Percentiles rank a stretch among this genome's conserved stretches.
Evolutionary conservation across 179 eudicot species (phyloP).

Genomic region (Gypsophila paniculata): DNA sequence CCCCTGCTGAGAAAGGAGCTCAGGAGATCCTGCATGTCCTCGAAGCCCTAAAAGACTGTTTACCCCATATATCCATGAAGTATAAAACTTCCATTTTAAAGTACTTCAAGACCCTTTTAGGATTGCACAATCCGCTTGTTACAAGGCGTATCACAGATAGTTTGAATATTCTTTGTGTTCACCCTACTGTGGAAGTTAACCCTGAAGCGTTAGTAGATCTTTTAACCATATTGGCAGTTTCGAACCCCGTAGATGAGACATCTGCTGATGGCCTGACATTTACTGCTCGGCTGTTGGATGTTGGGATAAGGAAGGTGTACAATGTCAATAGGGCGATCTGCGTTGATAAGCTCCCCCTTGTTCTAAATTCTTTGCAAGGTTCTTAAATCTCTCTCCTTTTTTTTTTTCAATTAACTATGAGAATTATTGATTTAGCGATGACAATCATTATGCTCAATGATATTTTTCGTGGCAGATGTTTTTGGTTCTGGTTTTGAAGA

Average conservation of each 20-base stretch:
- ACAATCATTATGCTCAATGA: conserved; percentile 20
- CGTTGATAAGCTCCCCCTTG: conserved; percentile 65
- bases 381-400: conserved; percentile 7
- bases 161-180: conserved; percentile 57
- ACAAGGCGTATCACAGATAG: conserved; percentile 70
- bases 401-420: too few relatives aligned
- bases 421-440: background rate
- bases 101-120: conserved; percentile 62
- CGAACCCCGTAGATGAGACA: conserved; percentile 49
- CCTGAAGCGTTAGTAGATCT: conserved; percentile 71
- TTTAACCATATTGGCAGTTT: conserved; percentile 54
- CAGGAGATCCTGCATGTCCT: conserved; percentile 74
- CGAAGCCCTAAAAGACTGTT: conserved; percentile 72
- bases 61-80: conserved; percentile 63
- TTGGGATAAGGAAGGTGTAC: conserved; percentile 71
- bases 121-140: conserved; percentile 61
- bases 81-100: conserved; percentile 55
- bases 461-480: conserved; percentile 50
- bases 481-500: conserved; percentile 81
- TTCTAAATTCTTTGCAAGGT: conserved; percentile 77
- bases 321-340: conserved; percentile 54
- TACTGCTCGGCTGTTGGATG: conserved; percentile 67
- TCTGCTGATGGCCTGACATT: conserved; percentile 90
- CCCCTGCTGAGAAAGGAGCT: conserved; percentile 72
- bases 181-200: conserved; percentile 54